Percentiles rank a stretch among this genome's conserved stretches.
These are phyloP conservation scores for Pseudogymnoascus sp. DNA, from an alignment of 2,329 filamentous ascomycete genomes.

Conservation along the genomic window DNA sequence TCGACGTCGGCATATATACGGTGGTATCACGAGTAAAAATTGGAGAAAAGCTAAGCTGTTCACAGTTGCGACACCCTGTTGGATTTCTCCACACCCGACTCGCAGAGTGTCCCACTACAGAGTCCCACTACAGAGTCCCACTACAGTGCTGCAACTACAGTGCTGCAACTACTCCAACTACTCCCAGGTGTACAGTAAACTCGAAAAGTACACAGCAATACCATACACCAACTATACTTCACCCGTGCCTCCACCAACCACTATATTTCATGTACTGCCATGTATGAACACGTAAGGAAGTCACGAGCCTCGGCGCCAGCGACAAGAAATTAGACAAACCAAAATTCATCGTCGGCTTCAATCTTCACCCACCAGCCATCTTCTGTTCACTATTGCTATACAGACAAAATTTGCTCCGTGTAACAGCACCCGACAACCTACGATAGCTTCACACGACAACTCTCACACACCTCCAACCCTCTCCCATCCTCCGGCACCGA, in stretches of 20 bases:
- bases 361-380: background rate
- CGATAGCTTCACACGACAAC: background rate
- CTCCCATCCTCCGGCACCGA: background rate
- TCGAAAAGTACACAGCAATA: background rate
- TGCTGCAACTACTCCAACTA: too few relatives aligned
- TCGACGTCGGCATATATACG: background rate
- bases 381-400: background rate
- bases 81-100: background rate
- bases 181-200: too few relatives aligned
- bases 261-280: background rate
- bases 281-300: slow-evolving; percentile 5
- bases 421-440: background rate
- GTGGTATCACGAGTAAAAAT: background rate
- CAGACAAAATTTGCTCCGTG: background rate
- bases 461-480: background rate
- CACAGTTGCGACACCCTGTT: background rate
- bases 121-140: too few relatives aligned
- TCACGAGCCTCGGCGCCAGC: background rate
- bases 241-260: background rate
- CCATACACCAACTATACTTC: background rate
- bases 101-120: background rate
- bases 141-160: too few relatives aligned
- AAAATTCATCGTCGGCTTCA: slow-evolving; percentile 1
- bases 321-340: background rate
- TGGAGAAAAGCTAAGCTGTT: background rate